phyloP scores from a whole-genome alignment of 2,329 filamentous ascomycete genomes.

The Diaporthe velutina region DNA sequence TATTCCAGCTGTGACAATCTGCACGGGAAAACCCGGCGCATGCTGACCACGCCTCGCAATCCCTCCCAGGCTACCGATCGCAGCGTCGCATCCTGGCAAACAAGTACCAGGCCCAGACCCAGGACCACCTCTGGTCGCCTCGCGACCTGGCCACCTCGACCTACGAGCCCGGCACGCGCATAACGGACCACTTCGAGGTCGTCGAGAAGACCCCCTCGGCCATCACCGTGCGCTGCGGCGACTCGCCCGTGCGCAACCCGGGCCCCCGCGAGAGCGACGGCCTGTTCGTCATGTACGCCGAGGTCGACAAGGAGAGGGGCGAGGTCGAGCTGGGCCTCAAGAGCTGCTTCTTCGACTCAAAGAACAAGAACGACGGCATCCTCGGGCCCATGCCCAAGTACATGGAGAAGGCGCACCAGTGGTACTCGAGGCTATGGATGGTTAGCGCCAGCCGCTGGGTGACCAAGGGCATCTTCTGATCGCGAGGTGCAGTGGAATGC shows the following conservation, averaged over 20 bases:
- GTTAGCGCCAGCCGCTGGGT: conserved; percentile 55
- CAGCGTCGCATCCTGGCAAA: conserved; percentile 70
- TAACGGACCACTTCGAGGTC: conserved; percentile 81
- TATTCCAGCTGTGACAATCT: not conserved
- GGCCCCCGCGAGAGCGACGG: conserved; percentile 72
- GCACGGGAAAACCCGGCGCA: not conserved
- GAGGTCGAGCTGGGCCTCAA: conserved; percentile 76
- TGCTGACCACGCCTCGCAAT: conserved; percentile 34
- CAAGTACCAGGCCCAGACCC: conserved; percentile 71
- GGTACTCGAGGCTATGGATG: conserved; percentile 57
- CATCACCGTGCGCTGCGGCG: conserved; percentile 76
- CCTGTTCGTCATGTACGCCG: conserved; percentile 74
- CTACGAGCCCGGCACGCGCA: conserved; percentile 73
- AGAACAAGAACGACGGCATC: conserved; percentile 50
- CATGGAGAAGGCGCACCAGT: conserved; percentile 52
- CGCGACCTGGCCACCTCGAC: conserved; percentile 65
- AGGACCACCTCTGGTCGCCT: conserved; percentile 71
- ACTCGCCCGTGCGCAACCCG: conserved; percentile 67
- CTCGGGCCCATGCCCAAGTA: conserved; percentile 52
- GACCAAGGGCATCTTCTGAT: conserved; percentile 36
- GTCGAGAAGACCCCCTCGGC: conserved; percentile 71
- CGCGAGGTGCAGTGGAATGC: not conserved
- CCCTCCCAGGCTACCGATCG: conserved; percentile 64
- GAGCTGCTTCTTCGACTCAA: conserved; percentile 70
- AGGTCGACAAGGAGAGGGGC: conserved; percentile 68